Evolutionary conservation across 805 yeast species (phyloP), one percentile per base, ranked within the genome.

Genomic region (Ogataea sp.): DNA sequence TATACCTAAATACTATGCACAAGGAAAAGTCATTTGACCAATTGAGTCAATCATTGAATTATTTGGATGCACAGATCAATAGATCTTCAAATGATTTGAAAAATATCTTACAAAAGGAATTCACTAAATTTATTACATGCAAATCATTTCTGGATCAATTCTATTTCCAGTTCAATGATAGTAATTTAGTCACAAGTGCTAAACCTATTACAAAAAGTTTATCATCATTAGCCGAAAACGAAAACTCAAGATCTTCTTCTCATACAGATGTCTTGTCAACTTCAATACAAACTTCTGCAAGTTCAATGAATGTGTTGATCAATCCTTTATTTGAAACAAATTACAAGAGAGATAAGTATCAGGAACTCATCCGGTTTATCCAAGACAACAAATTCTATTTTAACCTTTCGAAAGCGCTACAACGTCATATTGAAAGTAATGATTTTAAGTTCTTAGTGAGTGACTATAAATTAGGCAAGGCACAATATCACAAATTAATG

Each of bases 101-200:
- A 41, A 49, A 53, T 14, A 55, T 79, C 32, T 75, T 81, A 14
- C 76, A 76, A 46, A 59, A 67, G 13, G 84, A 83, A 51, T 80
- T 77, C 47, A 71, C 75, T 39, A 68, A 71, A 47, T 82, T 80
- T 45, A 84, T 83, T 25, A 72, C 71, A 44, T 69, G 80, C 21
- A 83, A 83, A 50, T 73, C 80, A 20, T 64, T 75, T 3, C 59
- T 83, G 28, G 89, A 83, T 51, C 68, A 69, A 21, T 77, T 81
- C 4, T 71, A 77, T 43, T 62, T 58, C 17, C 78, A 75, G 45
- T 75, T 80, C 47, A 61, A 67, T 24, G 50, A 50, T 23, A 53
- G 53, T 20, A 46, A 47, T 26, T 37, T 39, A 13, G 26, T 21
- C 6, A 30, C 4, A 8, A 9, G 43, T 58, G 36, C 43, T 20